A percentile compares a stretch with the other conserved stretches of the same genome.
Conservation (phyloP, 2,329 filamentous ascomycete species). For the Cadophora gregata region DNA sequence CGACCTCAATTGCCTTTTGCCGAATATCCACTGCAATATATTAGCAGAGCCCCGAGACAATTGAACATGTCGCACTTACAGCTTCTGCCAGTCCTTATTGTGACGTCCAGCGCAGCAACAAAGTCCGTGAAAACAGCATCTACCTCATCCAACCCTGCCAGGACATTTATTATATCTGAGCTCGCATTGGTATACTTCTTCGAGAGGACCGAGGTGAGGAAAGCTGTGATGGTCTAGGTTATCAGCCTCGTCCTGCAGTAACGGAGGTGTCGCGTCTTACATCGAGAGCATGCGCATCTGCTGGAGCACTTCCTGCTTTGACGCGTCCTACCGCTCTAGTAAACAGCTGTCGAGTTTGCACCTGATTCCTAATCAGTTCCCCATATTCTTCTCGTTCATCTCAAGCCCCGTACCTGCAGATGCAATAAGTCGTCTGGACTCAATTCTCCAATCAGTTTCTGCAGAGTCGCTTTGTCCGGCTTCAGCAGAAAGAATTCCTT, state of each 20-base stretch:
- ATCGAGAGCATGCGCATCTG: constrained; percentile 83
- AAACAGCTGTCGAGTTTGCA: constrained; percentile 67
- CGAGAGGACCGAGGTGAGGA: constrained; percentile 79
- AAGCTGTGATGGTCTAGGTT: constrained; percentile 82
- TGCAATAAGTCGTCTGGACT: constrained; percentile 77
- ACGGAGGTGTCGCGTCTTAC: constrained; percentile 57
- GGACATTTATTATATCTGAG: constrained; percentile 88
- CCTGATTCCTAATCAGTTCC: constrained; percentile 35
- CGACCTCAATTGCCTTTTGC: constrained; percentile 79
- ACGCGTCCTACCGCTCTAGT: constrained; percentile 72
- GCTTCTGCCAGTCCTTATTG: constrained; percentile 76
- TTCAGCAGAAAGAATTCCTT: constrained; percentile 90
- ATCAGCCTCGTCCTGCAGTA: constrained; percentile 48
- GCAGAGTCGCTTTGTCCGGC: constrained; percentile 74
- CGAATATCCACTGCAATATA: constrained; percentile 69
- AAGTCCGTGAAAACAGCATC: constrained; percentile 89
- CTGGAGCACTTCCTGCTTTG: constrained; percentile 62
- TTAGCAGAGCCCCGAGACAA: constrained; percentile 36
- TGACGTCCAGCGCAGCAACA: constrained; percentile 79
- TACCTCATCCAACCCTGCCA: constrained; percentile 88
- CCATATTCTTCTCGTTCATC: not conserved
- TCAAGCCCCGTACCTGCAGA: constrained; percentile 70
- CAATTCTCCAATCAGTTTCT: constrained; percentile 71
- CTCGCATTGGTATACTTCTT: constrained; percentile 96
- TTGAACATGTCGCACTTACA: constrained; percentile 59